Evolutionary conservation across 2,329 filamentous ascomycete species (phyloP).

Genomic region (Pleurostoma richardsiae): DNA sequence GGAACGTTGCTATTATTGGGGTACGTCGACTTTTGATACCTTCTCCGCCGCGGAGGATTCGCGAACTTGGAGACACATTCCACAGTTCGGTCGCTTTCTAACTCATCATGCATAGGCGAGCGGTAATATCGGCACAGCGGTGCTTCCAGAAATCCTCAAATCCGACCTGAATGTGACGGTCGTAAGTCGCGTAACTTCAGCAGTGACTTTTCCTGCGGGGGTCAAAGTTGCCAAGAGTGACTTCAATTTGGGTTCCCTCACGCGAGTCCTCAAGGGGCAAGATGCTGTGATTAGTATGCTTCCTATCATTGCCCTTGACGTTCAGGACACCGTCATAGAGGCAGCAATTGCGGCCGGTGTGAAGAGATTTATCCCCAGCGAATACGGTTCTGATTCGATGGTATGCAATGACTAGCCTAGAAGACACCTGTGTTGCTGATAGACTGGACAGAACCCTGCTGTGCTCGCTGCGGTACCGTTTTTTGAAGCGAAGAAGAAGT

Average conservation of each 20-base stretch:
- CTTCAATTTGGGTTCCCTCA: slow-evolving; percentile 40
- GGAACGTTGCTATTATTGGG: no score
- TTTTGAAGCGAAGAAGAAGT: slow-evolving; percentile 18
- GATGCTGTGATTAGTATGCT: slow-evolving; percentile 50
- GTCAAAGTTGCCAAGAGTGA: slow-evolving; percentile 28
- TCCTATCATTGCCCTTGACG: slow-evolving; percentile 31
- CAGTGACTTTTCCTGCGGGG: neutral
- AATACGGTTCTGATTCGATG: slow-evolving; percentile 34
- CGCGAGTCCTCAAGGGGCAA: slow-evolving; percentile 40
- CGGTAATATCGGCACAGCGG: no score
- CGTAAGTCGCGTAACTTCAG: neutral
- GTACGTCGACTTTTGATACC: no score
- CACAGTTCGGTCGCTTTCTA: no score
- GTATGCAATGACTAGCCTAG: neutral
- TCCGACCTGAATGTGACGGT: no score
- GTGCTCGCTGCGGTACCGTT: slow-evolving; percentile 15
- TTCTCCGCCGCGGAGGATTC: no score
- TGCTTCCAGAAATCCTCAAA: no score
- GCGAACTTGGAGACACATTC: no score
- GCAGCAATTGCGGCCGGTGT: slow-evolving; percentile 52
- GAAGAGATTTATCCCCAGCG: slow-evolving; percentile 50
- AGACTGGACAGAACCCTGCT: slow-evolving; percentile 18
- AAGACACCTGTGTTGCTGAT: neutral
- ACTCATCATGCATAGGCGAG: no score
- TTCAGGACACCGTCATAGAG: slow-evolving; percentile 46